Evolutionary conservation across 2,329 filamentous ascomycete genomes (phyloP).

Genomic region (Colletotrichum sp.): DNA sequence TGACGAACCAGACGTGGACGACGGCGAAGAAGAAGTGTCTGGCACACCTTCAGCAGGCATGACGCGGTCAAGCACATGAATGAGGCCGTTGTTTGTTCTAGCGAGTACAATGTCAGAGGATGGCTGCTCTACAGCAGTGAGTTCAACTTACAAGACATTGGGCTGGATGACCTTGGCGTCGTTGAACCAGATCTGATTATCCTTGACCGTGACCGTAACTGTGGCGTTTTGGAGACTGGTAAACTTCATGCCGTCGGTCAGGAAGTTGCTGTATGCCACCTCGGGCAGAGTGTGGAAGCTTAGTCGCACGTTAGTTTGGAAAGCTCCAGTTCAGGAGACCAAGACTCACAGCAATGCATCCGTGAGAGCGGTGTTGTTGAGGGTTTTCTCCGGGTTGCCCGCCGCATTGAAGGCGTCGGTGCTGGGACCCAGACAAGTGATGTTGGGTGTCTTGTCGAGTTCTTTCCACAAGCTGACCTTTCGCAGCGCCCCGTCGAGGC

Average conservation of each 20-base stretch:
- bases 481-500: constrained; percentile 13
- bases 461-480: constrained; percentile 16
- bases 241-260: constrained; percentile 22
- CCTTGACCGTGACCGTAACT: constrained; percentile 24
- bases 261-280: constrained; percentile 24
- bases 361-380: constrained; percentile 16
- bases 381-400: constrained; percentile 20
- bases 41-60: constrained; percentile 17
- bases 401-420: constrained; percentile 22
- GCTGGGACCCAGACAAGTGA: constrained; percentile 27
- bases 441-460: constrained; percentile 23
- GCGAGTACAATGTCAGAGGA: neutral
- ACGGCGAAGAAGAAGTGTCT: neutral
- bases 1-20: neutral
- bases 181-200: constrained; percentile 27
- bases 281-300: constrained; percentile 23
- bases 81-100: constrained; percentile 28
- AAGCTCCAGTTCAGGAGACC: no score
- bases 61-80: constrained; percentile 27
- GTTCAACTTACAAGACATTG: constrained; percentile 23
- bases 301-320: neutral
- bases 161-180: constrained; percentile 26
- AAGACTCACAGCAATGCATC: constrained; percentile 22
- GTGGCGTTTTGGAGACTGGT: constrained; percentile 11
- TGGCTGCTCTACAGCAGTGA: neutral